Conservation (phyloP, 2,329 filamentous ascomycete genomes). For the Stenocarpella maydis region DNA sequence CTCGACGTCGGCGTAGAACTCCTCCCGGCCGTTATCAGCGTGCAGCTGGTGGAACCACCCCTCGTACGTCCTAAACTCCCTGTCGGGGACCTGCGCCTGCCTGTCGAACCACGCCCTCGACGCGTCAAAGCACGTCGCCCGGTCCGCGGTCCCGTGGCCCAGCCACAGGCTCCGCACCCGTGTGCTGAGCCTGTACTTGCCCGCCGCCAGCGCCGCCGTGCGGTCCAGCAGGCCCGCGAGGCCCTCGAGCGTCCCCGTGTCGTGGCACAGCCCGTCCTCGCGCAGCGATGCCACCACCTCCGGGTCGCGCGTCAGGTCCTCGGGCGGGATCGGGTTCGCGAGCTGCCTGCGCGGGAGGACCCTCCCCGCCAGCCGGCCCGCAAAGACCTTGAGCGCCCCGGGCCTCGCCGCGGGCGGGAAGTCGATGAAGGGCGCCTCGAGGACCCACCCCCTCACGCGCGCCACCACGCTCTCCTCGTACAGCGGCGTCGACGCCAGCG, state of each 20-base stretch:
- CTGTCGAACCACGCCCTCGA: slow-evolving; percentile 70
- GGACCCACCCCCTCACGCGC: slow-evolving; percentile 75
- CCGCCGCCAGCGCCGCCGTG: slow-evolving; percentile 65
- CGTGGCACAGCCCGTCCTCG: slow-evolving; percentile 77
- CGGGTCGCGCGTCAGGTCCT: slow-evolving; percentile 73
- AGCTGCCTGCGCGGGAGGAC: slow-evolving; percentile 75
- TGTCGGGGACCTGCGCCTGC: slow-evolving; percentile 68
- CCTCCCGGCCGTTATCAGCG: slow-evolving; percentile 62
- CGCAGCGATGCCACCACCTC: slow-evolving; percentile 66
- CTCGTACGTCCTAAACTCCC: slow-evolving; percentile 75
- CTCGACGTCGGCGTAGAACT: slow-evolving; percentile 66
- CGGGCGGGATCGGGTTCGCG: slow-evolving; percentile 69
- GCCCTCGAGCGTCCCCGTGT: slow-evolving; percentile 86
- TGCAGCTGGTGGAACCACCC: slow-evolving; percentile 82
- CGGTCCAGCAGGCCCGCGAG: slow-evolving; percentile 81
- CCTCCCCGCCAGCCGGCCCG: slow-evolving; percentile 72
- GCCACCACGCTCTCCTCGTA: slow-evolving; percentile 61
- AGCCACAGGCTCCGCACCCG: slow-evolving; percentile 73
- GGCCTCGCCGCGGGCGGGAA: slow-evolving; percentile 74
- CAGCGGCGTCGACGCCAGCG: slow-evolving; percentile 59
- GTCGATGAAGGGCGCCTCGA: slow-evolving; percentile 81
- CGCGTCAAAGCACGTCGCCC: slow-evolving; percentile 70
- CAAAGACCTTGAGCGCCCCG: slow-evolving; percentile 65
- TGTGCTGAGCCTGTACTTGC: slow-evolving; percentile 59
- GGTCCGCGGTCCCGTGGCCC: slow-evolving; percentile 79